phyloP scores from a whole-genome alignment of 1,139 yeast genomes.

The Scheffersomyces quercinus region DNA sequence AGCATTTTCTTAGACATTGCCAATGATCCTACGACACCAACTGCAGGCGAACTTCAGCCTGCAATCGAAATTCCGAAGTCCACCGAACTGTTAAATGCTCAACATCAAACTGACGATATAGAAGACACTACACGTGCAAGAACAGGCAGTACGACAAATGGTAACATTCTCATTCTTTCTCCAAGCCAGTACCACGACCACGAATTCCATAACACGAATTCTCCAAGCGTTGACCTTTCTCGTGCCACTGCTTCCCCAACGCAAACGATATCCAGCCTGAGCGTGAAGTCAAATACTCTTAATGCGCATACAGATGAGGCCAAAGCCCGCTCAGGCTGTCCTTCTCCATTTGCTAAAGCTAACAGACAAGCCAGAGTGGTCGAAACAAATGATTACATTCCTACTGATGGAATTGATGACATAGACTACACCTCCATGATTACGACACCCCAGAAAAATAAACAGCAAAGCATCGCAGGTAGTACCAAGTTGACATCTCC shows the following conservation, averaged over 20 bases:
- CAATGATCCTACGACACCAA: no score
- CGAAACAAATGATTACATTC: slow-evolving; percentile 35
- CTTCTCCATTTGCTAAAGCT: slow-evolving; percentile 47
- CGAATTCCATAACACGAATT: slow-evolving; percentile 29
- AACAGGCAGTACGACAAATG: no score
- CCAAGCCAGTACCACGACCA: slow-evolving; percentile 42
- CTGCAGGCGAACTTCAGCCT: no score
- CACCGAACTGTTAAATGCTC: no score
- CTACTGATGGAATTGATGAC: slow-evolving; percentile 19
- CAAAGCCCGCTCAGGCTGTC: slow-evolving; percentile 25
- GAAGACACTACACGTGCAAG: no score
- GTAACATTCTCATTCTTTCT: slow-evolving; percentile 25
- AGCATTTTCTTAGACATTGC: no score
- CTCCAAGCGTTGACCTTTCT: slow-evolving; percentile 7
- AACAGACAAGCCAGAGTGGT: slow-evolving; percentile 51
- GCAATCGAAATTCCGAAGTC: no score
- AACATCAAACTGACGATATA: no score
- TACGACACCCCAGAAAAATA: slow-evolving; percentile 19
- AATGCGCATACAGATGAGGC: slow-evolving; percentile 18
- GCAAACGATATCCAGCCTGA: slow-evolving; percentile 2
- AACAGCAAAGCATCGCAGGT: slow-evolving; percentile 5
- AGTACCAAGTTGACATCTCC: slow-evolving; percentile 25
- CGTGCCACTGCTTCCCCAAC: slow-evolving; percentile 1
- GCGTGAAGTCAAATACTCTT: slow-evolving; percentile 7
- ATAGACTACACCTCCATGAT: slow-evolving; percentile 9